These are phyloP conservation scores for Russula dissimulans DNA, from an alignment of 768 basidiomycete genomes.

Conservation along the genomic window DNA sequence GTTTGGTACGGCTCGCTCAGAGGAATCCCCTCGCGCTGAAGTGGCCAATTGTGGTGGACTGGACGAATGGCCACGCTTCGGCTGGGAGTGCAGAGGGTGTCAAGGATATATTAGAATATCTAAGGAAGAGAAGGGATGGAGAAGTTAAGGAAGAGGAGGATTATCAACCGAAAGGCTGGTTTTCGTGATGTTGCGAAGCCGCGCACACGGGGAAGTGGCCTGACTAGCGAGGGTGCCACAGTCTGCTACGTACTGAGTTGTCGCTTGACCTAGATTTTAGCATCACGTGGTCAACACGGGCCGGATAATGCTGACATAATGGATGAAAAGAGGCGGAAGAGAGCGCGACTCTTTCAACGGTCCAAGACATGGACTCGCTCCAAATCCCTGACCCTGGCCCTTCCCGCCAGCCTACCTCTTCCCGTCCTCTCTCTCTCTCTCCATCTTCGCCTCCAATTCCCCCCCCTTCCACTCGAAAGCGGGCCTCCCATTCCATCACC, in stretches of 20 bases:
- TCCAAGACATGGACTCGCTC: constrained; percentile 28
- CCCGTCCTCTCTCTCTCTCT: constrained; percentile 53
- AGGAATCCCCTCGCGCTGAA: too few species aligned
- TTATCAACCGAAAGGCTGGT: constrained; percentile 47
- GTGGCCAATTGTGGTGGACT: too few species aligned
- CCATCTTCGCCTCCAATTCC: constrained; percentile 30
- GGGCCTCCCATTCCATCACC: constrained; percentile 65
- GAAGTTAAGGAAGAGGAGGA: constrained; percentile 41
- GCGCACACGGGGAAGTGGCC: too few species aligned
- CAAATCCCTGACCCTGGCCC: constrained; percentile 42
- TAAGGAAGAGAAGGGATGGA: constrained; percentile 61
- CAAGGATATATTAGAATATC: constrained; percentile 50
- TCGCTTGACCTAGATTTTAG: too few species aligned
- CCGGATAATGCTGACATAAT: too few species aligned
- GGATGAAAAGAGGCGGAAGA: too few species aligned
- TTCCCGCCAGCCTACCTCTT: constrained; percentile 33
- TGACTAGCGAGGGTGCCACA: too few species aligned
- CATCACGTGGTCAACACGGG: too few species aligned
- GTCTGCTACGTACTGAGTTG: too few species aligned
- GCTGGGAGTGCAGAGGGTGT: constrained; percentile 65
- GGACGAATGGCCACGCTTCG: constrained; percentile 19
- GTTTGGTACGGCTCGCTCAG: too few species aligned
- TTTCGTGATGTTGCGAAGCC: constrained; percentile 26
- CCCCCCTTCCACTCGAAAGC: constrained; percentile 37
- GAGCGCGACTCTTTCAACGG: background rate